phyloP scores from a whole-genome alignment of 495 filamentous ascomycete species.

The Hypoxylon crocopeplum region DNA sequence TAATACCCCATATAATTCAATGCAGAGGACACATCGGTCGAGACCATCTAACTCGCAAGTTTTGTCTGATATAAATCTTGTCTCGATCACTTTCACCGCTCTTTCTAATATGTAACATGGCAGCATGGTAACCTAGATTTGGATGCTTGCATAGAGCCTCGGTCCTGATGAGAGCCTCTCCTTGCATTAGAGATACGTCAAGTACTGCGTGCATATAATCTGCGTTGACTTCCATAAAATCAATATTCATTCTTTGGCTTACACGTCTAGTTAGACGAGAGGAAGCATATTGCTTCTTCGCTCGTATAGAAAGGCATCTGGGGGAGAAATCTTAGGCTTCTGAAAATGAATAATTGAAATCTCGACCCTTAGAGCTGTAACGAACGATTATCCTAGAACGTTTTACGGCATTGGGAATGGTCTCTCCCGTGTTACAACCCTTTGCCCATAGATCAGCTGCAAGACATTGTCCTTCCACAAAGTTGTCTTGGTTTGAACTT shows the following conservation, averaged over 20 bases:
- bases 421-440: no score
- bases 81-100: conserved; percentile 2
- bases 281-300: no score
- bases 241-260: no score
- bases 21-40: neutral
- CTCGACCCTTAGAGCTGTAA: no score
- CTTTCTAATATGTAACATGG: neutral
- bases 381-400: neutral
- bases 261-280: no score
- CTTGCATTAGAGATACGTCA: no score
- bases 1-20: conserved; percentile 19
- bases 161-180: neutral
- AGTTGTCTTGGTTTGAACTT: conserved; percentile 5
- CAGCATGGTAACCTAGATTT: neutral
- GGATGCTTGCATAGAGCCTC: neutral
- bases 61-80: conserved; percentile 5
- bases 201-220: no score
- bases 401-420: neutral
- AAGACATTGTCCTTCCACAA: conserved; percentile 7
- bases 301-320: no score
- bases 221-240: no score
- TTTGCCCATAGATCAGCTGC: neutral
- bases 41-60: neutral
- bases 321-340: no score
- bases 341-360: no score